A percentile compares a stretch with the other conserved stretches of the same genome.
These are phyloP conservation scores for Xanthoconium purpureum DNA, from an alignment of 768 basidiomycete genomes.

Conservation along the genomic window DNA sequence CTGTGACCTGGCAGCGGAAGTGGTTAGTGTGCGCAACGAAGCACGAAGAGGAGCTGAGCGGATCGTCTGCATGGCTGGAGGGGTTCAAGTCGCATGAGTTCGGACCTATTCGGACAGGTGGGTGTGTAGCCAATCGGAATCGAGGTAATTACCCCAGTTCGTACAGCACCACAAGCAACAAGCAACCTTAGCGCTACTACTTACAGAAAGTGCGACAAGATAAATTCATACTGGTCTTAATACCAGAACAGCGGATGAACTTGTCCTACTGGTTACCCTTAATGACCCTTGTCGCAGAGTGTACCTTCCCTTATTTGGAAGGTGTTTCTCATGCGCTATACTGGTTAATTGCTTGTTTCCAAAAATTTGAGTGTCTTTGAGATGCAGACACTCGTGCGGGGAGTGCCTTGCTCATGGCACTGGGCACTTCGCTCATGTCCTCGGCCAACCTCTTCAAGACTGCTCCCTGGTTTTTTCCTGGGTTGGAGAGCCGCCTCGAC, in stretches of 20 bases:
- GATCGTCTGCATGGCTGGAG: slow-evolving; percentile 9
- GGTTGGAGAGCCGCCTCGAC: slow-evolving; percentile 43
- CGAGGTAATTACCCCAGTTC: background rate
- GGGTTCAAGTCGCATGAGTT: slow-evolving; percentile 18
- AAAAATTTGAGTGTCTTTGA: slow-evolving; percentile 2
- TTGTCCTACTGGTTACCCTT: too few relatives aligned
- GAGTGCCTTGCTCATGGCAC: slow-evolving; percentile 27
- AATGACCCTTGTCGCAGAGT: too few relatives aligned
- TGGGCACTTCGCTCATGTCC: slow-evolving; percentile 21
- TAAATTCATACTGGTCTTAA: too few relatives aligned
- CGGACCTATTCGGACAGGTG: background rate
- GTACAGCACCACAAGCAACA: too few relatives aligned
- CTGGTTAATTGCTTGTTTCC: background rate
- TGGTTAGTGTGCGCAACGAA: slow-evolving; percentile 31
- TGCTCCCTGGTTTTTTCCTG: background rate
- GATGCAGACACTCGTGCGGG: slow-evolving; percentile 29
- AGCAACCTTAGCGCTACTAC: too few relatives aligned
- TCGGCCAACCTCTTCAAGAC: slow-evolving; percentile 1
- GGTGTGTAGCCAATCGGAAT: background rate
- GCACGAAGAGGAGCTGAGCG: slow-evolving; percentile 7
- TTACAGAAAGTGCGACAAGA: too few relatives aligned
- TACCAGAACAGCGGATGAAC: too few relatives aligned
- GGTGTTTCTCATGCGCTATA: background rate
- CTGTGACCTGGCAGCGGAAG: slow-evolving; percentile 25
- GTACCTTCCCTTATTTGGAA: background rate